Conservation (phyloP, 345 rosid species). For the Citrus inodora region DNA sequence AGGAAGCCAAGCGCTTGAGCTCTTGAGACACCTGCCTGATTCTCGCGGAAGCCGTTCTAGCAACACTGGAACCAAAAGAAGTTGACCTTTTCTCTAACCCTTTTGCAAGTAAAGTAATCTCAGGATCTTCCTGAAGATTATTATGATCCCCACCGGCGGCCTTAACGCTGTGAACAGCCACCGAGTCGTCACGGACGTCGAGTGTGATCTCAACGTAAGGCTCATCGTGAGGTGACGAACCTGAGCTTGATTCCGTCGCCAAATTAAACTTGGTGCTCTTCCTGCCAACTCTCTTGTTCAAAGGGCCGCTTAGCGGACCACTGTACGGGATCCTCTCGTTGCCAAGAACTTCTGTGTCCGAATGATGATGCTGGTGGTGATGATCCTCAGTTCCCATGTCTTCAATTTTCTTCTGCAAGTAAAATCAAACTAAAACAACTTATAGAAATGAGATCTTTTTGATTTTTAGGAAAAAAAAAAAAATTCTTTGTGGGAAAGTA, state of each 20-base stretch:
- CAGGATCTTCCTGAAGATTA: conserved; percentile 26
- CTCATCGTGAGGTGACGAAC: conserved; percentile 11
- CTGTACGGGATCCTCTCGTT: conserved; percentile 29
- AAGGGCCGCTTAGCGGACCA: conserved; percentile 51
- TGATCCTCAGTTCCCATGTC: conserved; percentile 24
- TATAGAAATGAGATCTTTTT: neutral
- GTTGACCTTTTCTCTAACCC: conserved; percentile 49
- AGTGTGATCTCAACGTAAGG: conserved; percentile 37
- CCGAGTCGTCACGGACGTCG: conserved; percentile 41
- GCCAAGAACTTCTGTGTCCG: conserved; percentile 38
- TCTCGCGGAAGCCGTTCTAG: conserved; percentile 46
- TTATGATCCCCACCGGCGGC: conserved; percentile 19
- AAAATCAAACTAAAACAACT: neutral
- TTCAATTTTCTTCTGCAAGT: neutral
- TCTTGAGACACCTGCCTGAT: conserved; percentile 65
- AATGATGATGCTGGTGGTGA: conserved; percentile 30
- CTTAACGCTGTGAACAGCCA: conserved; percentile 31
- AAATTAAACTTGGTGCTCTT: conserved; percentile 37
- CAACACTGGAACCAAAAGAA: conserved; percentile 25
- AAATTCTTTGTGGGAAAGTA: neutral
- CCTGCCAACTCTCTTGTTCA: conserved; percentile 38
- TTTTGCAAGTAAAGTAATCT: conserved; percentile 36
- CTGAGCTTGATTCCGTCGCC: conserved; percentile 21
- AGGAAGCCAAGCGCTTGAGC: conserved; percentile 50
- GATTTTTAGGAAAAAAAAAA: no score